Base-by-base conservation (phyloP, 2,329 filamentous ascomycete genomes). In the Neocatenulostroma microsporum region DNA sequence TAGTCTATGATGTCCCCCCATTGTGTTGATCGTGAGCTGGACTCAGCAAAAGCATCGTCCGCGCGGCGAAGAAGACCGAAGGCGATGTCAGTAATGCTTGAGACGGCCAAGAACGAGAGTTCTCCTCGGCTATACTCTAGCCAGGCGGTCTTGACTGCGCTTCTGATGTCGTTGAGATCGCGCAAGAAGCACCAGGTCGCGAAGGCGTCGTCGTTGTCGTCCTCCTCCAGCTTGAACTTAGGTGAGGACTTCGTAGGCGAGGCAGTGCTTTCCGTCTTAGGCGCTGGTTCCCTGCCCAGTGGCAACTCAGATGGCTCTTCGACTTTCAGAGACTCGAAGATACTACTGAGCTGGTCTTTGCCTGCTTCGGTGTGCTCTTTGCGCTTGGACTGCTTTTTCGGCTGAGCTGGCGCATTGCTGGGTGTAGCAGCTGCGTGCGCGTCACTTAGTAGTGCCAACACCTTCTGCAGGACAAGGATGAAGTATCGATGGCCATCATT, bases 401-500 rank as follows among this genome's bases (percentile, higher is more conserved):
- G 20, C 34, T 2, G 15, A 17, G 15, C 17, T 3, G 20, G 13
- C 7, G 18, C 26, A 13, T 13, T 23, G 17, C 15, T n/a, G n/a
- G n/a, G n/a, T n/a, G n/a, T n/a, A n/a, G n/a, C n/a, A n/a, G n/a
- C 33, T 18, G 23, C 23, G 3, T 20, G 34, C n/a, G 27, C 17
- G 11, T 17, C 12, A 19, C 25, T 10, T 6, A 41, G 31, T 10
- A 41, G 29, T 13, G 38, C 20, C 11, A 21, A 19, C 6, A 44
- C 25, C 11, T 28, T 27, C 30, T 39, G 3, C 4, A 40, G 24
- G 2, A 44, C 36, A 23, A 18, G 23, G 13, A 44, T 44, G 39
- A 44, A 44, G 24, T 32, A 36, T 6, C 25, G 26, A 21, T 44
- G 41, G 15, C 39, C 32, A 26, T 38, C 23, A 19, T 44, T 41